Evolutionary conservation across 2,329 filamentous ascomycete genomes (phyloP).

Genomic region (Fusarium acutatum): DNA sequence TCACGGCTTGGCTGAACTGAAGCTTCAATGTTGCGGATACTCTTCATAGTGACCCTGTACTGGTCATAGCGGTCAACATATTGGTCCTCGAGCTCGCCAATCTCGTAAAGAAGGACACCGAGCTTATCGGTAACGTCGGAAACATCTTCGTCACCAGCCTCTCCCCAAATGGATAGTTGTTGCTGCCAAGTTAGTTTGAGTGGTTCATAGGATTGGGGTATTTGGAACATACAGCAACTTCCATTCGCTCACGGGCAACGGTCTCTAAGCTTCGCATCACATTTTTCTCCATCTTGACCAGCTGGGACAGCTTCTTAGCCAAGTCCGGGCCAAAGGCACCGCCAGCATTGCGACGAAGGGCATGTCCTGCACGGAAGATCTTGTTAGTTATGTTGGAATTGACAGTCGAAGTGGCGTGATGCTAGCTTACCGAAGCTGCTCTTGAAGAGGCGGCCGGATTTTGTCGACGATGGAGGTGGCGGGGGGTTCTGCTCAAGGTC

Average conservation of each 20-base stretch:
- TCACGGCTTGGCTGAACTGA: slow-evolving; percentile 98
- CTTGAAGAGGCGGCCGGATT: slow-evolving; percentile 87
- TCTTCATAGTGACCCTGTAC: slow-evolving; percentile 99
- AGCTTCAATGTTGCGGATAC: slow-evolving; percentile 98
- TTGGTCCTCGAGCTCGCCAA: slow-evolving; percentile 97
- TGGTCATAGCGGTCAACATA: slow-evolving; percentile 99
- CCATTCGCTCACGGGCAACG: slow-evolving; percentile 96
- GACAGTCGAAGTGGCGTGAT: background rate
- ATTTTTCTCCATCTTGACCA: slow-evolving; percentile 99
- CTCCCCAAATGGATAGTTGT: slow-evolving; percentile 99
- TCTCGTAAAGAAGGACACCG: slow-evolving; percentile 96
- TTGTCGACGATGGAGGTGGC: slow-evolving; percentile 89
- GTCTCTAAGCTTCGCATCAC: slow-evolving; percentile 98
- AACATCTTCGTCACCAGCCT: slow-evolving; percentile 94
- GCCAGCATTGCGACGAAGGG: slow-evolving; percentile 76
- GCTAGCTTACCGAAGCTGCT: slow-evolving; percentile 78
- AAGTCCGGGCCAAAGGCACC: slow-evolving; percentile 86
- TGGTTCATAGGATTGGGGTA: too few relatives aligned
- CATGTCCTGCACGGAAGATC: slow-evolving; percentile 60
- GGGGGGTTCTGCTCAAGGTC: slow-evolving; percentile 76
- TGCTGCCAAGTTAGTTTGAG: slow-evolving; percentile 65
- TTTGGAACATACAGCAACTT: slow-evolving; percentile 81
- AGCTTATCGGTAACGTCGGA: slow-evolving; percentile 99
- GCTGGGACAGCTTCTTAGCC: slow-evolving; percentile 94
- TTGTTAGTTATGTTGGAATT: slow-evolving; percentile 8